Percentiles rank a stretch among this genome's conserved stretches.
These are phyloP conservation scores for Solanum paucissectum DNA, from an alignment of 257 asterid genomes.

Conservation along the genomic window DNA sequence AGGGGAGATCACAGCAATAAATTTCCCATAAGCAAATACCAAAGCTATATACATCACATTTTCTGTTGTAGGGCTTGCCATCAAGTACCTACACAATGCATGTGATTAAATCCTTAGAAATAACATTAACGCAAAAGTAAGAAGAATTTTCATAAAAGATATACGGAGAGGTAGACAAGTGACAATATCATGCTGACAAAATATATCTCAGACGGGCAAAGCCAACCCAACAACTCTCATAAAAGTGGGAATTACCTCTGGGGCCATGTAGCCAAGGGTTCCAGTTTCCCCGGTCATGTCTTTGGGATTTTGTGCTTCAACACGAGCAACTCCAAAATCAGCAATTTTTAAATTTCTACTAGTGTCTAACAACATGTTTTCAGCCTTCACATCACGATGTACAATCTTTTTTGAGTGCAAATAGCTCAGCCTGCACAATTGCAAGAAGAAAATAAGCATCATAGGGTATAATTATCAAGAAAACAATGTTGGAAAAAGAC, in stretches of 20 bases:
- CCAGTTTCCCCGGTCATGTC: slow-evolving; percentile 99
- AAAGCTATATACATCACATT: slow-evolving; percentile 90
- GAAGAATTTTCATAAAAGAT: neutral
- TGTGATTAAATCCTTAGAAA: neutral
- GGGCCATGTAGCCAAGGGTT: slow-evolving; percentile 97
- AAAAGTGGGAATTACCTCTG: slow-evolving; percentile 46
- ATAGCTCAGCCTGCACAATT: slow-evolving; percentile 64
- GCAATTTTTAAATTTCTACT: slow-evolving; percentile 64
- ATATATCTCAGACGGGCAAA: neutral
- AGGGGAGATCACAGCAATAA: slow-evolving; percentile 92
- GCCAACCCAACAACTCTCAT: neutral
- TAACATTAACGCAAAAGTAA: neutral
- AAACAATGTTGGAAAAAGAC: neutral
- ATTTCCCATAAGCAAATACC: slow-evolving; percentile 93
- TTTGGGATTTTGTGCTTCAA: slow-evolving; percentile 86
- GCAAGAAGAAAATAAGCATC: neutral
- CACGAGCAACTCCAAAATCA: slow-evolving; percentile 96
- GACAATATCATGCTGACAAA: neutral
- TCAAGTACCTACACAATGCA: slow-evolving; percentile 55
- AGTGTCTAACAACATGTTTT: slow-evolving; percentile 73
- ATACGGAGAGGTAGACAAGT: neutral
- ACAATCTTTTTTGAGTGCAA: slow-evolving; percentile 83
- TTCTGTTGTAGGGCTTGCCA: slow-evolving; percentile 92
- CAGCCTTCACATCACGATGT: slow-evolving; percentile 95
- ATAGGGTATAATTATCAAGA: neutral